These are phyloP conservation scores for Elsinoe perseae DNA, from an alignment of 2,329 filamentous ascomycete species.

Conservation along the genomic window DNA sequence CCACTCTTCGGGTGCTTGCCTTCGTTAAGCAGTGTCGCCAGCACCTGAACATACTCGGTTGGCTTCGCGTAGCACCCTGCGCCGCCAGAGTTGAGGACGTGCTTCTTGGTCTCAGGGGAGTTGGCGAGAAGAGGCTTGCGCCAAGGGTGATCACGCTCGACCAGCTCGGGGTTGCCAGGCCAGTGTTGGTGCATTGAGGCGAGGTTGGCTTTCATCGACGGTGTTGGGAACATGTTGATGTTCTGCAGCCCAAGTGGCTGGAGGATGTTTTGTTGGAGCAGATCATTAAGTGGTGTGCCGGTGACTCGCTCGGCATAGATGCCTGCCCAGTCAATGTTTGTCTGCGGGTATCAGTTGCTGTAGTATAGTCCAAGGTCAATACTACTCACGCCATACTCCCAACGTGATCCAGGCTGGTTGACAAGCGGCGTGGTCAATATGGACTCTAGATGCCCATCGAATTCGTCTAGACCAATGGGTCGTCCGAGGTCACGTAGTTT, in stretches of 20 bases:
- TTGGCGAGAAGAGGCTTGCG: conserved; percentile 41
- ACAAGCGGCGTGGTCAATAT: conserved; percentile 47
- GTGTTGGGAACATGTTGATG: conserved; percentile 51
- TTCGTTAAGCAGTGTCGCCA: conserved; percentile 56
- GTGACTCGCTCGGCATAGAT: conserved; percentile 41
- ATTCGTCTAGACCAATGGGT: conserved; percentile 50
- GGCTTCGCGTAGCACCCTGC: conserved; percentile 54
- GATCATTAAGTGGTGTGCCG: conserved; percentile 37
- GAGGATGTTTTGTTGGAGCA: conserved; percentile 42
- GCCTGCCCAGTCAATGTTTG: conserved; percentile 45
- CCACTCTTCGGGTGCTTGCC: conserved; percentile 53
- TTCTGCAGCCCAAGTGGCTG: conserved; percentile 41
- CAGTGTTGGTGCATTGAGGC: conserved; percentile 51
- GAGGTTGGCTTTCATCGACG: conserved; percentile 47
- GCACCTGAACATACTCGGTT: conserved; percentile 52
- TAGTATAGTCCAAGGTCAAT: background rate
- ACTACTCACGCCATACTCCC: conserved; percentile 46
- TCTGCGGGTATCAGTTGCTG: conserved; percentile 30
- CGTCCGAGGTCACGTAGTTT: conserved; percentile 36
- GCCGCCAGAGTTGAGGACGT: conserved; percentile 52
- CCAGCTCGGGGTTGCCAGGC: conserved; percentile 31
- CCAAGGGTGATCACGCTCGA: conserved; percentile 45
- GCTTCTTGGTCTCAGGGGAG: conserved; percentile 37
- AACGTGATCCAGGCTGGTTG: conserved; percentile 55
- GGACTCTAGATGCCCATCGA: conserved; percentile 47